Conservation (phyloP, 768 basidiomycete species). For the Coprinellus aureogranulatus region DNA sequence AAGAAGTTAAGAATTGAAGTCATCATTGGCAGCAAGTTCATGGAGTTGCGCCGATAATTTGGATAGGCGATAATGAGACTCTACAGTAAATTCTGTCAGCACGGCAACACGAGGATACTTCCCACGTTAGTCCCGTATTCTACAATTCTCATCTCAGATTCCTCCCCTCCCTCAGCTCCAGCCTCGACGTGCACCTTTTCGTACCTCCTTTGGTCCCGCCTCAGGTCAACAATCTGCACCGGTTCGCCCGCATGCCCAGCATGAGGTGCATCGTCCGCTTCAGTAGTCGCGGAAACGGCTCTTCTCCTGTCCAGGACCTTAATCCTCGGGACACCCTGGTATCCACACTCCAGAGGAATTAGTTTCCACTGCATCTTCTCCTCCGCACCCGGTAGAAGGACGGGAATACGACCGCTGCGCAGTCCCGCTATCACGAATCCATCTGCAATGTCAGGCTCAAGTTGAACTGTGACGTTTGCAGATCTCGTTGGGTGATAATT, state of each 20-base stretch:
- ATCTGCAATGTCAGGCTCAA: constrained; percentile 67
- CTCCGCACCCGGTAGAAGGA: constrained; percentile 73
- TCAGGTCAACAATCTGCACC: constrained; percentile 54
- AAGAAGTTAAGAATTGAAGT: constrained; percentile 16
- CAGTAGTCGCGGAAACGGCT: constrained; percentile 23
- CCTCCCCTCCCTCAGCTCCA: constrained; percentile 3
- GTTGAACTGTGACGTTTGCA: constrained; percentile 65
- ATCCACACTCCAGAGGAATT: constrained; percentile 74
- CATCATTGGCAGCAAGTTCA: no score
- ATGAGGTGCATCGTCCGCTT: constrained; percentile 27
- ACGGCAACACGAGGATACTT: constrained; percentile 35
- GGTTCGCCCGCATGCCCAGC: constrained; percentile 45
- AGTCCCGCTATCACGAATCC: constrained; percentile 82
- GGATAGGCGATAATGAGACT: no score
- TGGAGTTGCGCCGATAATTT: no score
- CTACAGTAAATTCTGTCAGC: no score
- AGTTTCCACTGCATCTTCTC: constrained; percentile 64
- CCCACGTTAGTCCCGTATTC: constrained; percentile 16
- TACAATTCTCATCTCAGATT: constrained; percentile 15
- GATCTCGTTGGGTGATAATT: constrained; percentile 64
- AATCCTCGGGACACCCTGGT: constrained; percentile 59
- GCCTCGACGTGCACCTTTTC: background rate
- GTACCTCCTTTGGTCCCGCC: constrained; percentile 30
- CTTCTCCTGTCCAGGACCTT: constrained; percentile 54
- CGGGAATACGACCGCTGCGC: constrained; percentile 61